A percentile compares a stretch with the other conserved stretches of the same genome.
Conservation (phyloP, 352 stramenopile species). For the Pythium coloratum region DNA sequence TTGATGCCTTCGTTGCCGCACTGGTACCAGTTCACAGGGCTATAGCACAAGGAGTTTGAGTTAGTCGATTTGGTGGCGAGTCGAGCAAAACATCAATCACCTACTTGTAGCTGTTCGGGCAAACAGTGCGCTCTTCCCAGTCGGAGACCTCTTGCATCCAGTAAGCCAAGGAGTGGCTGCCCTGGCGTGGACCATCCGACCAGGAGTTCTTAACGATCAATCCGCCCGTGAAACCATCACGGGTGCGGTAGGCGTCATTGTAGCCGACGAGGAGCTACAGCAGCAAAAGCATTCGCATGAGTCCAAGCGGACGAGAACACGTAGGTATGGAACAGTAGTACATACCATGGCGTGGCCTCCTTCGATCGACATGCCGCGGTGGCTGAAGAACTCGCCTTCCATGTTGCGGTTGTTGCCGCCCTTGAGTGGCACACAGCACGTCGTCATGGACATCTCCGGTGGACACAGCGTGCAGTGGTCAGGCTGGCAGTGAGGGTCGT, state of each 20-base stretch:
- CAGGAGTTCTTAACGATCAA: conserved; percentile 83
- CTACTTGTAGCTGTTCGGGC: conserved; percentile 82
- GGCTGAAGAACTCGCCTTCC: conserved; percentile 83
- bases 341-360: conserved; percentile 77
- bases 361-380: conserved; percentile 79
- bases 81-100: background rate
- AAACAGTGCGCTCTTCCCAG: conserved; percentile 78
- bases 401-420: conserved; percentile 77
- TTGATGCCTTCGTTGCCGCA: conserved; percentile 65
- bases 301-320: background rate
- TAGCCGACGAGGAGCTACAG: conserved; percentile 73
- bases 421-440: conserved; percentile 75
- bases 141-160: conserved; percentile 84
- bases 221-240: conserved; percentile 70
- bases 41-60: conserved; percentile 21
- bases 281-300: background rate
- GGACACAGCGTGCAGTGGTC: conserved; percentile 72
- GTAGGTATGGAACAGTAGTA: background rate
- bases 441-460: conserved; percentile 70
- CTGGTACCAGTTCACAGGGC: conserved; percentile 83
- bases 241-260: conserved; percentile 74
- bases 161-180: conserved; percentile 74
- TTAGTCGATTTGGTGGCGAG: background rate
- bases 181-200: conserved; percentile 58
- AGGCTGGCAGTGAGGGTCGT: conserved; percentile 56